Base-by-base conservation (phyloP, 1,284 basidiomycete genomes). In the Phenoliferia sp. region DNA sequence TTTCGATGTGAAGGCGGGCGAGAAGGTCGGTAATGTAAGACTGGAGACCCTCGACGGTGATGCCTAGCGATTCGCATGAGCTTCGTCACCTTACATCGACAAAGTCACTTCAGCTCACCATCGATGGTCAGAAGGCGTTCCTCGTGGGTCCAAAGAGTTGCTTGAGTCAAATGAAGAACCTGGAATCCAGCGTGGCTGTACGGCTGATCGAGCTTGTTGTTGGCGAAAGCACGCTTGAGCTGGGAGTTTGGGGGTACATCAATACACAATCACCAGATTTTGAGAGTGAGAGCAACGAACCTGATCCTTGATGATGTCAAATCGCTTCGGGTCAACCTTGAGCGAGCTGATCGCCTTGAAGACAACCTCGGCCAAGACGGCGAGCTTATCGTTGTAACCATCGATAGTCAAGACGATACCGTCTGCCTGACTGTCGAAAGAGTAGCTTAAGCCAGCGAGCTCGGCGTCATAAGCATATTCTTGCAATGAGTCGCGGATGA, bases 381-480 rank as follows among this genome's bases (percentile, higher is more conserved):
- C 81, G 48, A 99, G 83, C 80, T 97, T 98, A 81, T 99, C 94
- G 77, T 95, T 96, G 82, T 97, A 99, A 2, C 96, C 96, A 61
- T 84, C 85, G 59, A 94, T 82, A 12, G 84, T 83, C 35, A 97
- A 79, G 59, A 83, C 85, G 50, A 98, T 79, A 2, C 90, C 89
- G 34, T 88, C 87, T 9, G 83, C 83, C 70, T 88, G 84, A 34
- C 85, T 83, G 39, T 85, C 82, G 73, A 96, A 84, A 73, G 82
- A 84, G 80, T 96, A 99, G 17, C 83, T 82, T 59, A 99, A 83
- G 19, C 94, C 94, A 34, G 94, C 96, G 26, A 99, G 84, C 62
- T 91, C 89, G 10, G 96, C 96, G 75, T 94, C 90, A 78, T 99
- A 99, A 0, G 91, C 85, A 76, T 90, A 94, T 80, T 99, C 95